phyloP scores from a whole-genome alignment of 192 early-diverging fungal species.

The Coemansia sp. region DNA sequence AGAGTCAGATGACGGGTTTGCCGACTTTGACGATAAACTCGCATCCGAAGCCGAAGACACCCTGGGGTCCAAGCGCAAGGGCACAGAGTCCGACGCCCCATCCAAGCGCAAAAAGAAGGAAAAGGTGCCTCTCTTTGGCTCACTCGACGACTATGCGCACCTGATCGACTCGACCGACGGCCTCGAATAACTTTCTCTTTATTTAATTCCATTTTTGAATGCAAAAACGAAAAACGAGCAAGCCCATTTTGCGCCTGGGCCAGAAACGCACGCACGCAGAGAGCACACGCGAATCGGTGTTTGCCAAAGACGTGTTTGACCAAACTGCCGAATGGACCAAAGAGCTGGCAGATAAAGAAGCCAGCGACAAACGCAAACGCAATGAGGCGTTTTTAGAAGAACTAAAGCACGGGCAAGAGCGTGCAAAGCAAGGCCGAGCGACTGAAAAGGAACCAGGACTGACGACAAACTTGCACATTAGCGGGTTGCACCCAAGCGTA shows the following conservation, averaged over 20 bases:
- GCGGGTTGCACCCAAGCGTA: conserved; percentile 71
- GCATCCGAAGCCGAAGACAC: conserved; percentile 14
- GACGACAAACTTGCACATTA: conserved; percentile 85
- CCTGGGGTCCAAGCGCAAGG: conserved; percentile 43
- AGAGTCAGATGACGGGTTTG: conserved; percentile 21
- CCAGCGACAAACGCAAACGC: conserved; percentile 62
- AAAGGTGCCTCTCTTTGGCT: conserved; percentile 66
- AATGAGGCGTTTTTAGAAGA: conserved; percentile 84
- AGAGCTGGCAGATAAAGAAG: conserved; percentile 7
- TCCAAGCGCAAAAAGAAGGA: conserved; percentile 59
- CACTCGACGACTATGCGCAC: conserved; percentile 70
- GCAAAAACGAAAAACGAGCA: conserved; percentile 35
- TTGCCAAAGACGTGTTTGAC: conserved; percentile 5
- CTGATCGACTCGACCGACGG: conserved; percentile 51
- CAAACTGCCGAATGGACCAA: background rate
- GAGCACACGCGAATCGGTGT: conserved; percentile 5
- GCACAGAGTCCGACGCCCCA: conserved; percentile 18
- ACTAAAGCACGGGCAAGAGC: conserved; percentile 75
- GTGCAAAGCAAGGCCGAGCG: conserved; percentile 53
- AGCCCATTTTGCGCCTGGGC: conserved; percentile 18
- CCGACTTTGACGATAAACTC: conserved; percentile 28
- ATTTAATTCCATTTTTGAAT: conserved; percentile 20
- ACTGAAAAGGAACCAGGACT: conserved; percentile 6
- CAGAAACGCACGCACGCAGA: conserved; percentile 8
- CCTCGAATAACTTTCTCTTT: conserved; percentile 16